A percentile compares a stretch with the other conserved stretches of the same genome.
phyloP scores from a whole-genome alignment of 2,329 filamentous ascomycete species.

The Fusarium austroafricanum region DNA sequence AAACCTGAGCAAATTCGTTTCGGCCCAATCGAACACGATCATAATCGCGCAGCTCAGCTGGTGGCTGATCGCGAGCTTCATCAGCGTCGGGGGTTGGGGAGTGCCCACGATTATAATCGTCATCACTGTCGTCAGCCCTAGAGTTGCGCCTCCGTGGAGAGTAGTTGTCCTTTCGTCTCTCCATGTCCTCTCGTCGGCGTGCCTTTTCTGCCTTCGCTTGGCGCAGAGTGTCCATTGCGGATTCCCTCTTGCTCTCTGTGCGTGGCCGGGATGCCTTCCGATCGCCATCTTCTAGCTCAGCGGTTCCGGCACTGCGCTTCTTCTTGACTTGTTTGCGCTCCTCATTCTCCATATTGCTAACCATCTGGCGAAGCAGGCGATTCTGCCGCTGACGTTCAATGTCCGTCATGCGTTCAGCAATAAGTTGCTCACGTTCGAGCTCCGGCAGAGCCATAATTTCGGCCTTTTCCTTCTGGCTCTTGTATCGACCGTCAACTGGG shows the following conservation, averaged over 20 bases:
- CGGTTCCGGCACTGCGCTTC: conserved; percentile 82
- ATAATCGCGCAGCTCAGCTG: conserved; percentile 81
- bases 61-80: conserved; percentile 74
- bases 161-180: conserved; percentile 67
- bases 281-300: conserved; percentile 80
- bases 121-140: conserved; percentile 76
- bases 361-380: conserved; percentile 80
- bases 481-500: conserved; percentile 88
- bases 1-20: conserved; percentile 87
- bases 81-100: conserved; percentile 70
- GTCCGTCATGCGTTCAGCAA: conserved; percentile 87
- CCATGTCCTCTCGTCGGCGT: conserved; percentile 62
- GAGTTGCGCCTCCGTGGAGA: conserved; percentile 51
- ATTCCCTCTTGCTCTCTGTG: conserved; percentile 61
- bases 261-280: conserved; percentile 80
- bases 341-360: conserved; percentile 73
- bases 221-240: conserved; percentile 77
- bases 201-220: conserved; percentile 72
- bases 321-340: conserved; percentile 66
- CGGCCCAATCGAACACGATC: conserved; percentile 87
- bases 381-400: conserved; percentile 87
- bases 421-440: conserved; percentile 88
- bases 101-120: conserved; percentile 76
- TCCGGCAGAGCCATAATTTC: conserved; percentile 89
- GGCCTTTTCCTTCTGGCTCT: conserved; percentile 77